Conservation (phyloP, 345 rosid genomes). For the Aquilaria sinensis region DNA sequence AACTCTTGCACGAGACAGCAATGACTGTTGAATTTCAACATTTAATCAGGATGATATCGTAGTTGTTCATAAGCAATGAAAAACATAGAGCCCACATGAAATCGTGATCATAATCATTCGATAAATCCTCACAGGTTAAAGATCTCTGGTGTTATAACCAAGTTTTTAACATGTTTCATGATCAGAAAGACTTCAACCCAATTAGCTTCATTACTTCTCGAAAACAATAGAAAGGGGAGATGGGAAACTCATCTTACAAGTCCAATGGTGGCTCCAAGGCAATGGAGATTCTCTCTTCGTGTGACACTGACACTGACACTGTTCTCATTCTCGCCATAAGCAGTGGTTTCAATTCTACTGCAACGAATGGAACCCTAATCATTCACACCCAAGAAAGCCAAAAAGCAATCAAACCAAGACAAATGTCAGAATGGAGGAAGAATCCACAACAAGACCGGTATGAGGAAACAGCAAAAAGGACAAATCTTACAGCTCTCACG, state of each 20-base stretch:
- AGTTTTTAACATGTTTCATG: background rate
- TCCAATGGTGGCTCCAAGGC: constrained; percentile 52
- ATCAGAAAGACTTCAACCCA: background rate
- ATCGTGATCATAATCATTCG: background rate
- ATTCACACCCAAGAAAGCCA: background rate
- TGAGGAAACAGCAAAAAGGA: background rate
- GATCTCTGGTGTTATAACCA: background rate
- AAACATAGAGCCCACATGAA: background rate
- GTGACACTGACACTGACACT: constrained; percentile 10
- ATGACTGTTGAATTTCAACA: background rate
- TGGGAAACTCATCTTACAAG: constrained; percentile 32
- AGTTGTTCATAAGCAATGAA: too few species aligned
- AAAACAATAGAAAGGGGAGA: background rate
- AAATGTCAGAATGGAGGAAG: background rate
- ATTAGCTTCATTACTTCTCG: too few species aligned
- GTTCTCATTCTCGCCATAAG: constrained; percentile 1
- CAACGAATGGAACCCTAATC: constrained; percentile 50
- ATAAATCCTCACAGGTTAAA: background rate
- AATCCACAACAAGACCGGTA: background rate
- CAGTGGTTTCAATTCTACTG: constrained; percentile 27
- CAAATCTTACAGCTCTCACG: constrained; percentile 24
- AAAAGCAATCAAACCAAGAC: background rate
- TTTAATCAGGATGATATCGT: background rate
- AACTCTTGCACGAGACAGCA: background rate
- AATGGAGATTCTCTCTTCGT: constrained; percentile 58